A percentile compares a stretch with the other conserved stretches of the same genome.
Evolutionary conservation across 768 basidiomycete genomes (phyloP).

Genomic region (Rossbeevera mucosa): DNA sequence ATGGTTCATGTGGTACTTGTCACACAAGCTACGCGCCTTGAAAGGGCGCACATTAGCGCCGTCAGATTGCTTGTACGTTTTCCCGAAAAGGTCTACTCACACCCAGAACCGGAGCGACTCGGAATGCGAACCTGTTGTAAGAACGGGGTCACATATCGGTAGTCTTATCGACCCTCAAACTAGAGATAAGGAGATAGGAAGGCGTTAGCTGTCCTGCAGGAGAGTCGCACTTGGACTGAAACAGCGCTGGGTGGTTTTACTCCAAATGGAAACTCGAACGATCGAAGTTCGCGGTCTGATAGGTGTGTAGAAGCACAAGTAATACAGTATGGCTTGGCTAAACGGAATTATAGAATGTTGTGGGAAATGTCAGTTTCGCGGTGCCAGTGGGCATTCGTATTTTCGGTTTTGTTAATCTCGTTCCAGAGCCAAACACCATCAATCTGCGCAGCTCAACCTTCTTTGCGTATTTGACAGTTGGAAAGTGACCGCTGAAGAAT

Average conservation of each 20-base stretch:
- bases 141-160: not conserved
- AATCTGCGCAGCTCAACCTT: slow-evolving; percentile 15
- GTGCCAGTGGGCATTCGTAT: not conserved
- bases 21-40: not conserved
- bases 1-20: not conserved
- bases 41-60: not conserved
- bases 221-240: slow-evolving; percentile 4
- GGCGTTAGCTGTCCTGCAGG: slow-evolving; percentile 3
- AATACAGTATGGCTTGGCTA: not conserved
- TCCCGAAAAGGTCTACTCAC: not conserved
- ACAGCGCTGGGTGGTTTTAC: not conserved
- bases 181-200: not conserved
- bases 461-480: not conserved
- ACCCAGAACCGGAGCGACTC: not conserved
- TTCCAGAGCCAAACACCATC: not conserved
- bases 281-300: slow-evolving; percentile 6
- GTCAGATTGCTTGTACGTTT: not conserved
- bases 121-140: not conserved
- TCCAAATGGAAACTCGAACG: slow-evolving; percentile 10
- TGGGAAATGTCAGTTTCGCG: not conserved
- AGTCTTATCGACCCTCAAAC: not conserved
- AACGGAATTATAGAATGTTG: not conserved
- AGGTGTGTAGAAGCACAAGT: slow-evolving; percentile 10
- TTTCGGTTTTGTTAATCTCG: not conserved
- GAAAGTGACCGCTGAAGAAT: not conserved